These are phyloP conservation scores for Coemansia sp. DNA, from an alignment of 192 early-diverging fungal species.

Conservation along the genomic window DNA sequence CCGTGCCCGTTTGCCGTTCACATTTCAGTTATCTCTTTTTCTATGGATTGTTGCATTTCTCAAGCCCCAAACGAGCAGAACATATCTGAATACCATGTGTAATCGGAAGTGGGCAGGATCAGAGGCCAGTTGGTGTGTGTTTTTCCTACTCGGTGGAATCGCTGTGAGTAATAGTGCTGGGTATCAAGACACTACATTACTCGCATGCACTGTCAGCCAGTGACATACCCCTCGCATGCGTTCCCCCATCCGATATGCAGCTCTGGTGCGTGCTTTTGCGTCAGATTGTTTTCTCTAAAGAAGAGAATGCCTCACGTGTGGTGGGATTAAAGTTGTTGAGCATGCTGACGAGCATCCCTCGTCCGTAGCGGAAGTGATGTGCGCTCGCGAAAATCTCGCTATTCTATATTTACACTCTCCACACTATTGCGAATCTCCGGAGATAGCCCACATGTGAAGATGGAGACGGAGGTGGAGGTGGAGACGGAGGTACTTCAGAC, in stretches of 20 bases:
- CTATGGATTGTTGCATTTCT: background rate
- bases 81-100: background rate
- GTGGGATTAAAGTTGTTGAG: background rate
- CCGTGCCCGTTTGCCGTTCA: background rate
- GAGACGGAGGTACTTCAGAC: background rate
- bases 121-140: background rate
- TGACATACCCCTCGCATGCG: background rate
- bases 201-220: background rate
- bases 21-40: background rate
- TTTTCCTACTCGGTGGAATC: conserved; percentile 3
- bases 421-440: background rate
- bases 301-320: background rate
- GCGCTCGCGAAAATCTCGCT: background rate
- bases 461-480: background rate
- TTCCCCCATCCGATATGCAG: background rate
- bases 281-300: background rate
- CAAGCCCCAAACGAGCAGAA: background rate
- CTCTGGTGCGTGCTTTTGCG: background rate
- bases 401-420: background rate
- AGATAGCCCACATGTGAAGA: background rate
- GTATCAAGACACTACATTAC: background rate
- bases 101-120: background rate
- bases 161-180: background rate
- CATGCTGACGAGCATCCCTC: background rate
- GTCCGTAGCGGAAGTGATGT: background rate